These are phyloP conservation scores for Calophaca sinica DNA, from an alignment of 306 rosid genomes.

Conservation along the genomic window DNA sequence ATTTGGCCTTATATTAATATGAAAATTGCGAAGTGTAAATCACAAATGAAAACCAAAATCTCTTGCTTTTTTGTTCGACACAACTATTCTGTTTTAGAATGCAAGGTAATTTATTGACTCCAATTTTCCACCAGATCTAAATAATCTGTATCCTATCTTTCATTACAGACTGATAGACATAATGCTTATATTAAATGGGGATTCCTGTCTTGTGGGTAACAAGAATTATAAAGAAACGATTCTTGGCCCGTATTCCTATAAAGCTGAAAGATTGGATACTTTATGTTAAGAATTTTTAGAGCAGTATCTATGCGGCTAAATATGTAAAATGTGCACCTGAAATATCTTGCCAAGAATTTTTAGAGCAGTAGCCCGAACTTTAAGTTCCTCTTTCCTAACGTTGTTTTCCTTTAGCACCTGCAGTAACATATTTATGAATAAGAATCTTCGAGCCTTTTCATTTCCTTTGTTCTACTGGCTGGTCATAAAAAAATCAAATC, in stretches of 20 bases:
- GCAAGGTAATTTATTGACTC: slow-evolving; percentile 1
- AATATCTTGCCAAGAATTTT: slow-evolving; percentile 85
- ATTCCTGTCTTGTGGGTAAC: neutral
- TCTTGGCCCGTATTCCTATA: neutral
- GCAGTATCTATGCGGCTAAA: too few species aligned
- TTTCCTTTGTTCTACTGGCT: slow-evolving; percentile 13
- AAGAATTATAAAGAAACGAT: neutral
- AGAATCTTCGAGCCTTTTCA: slow-evolving; percentile 21
- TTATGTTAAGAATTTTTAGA: too few species aligned
- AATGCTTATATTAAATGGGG: neutral
- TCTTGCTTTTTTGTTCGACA: neutral
- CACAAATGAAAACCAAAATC: neutral
- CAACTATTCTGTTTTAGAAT: slow-evolving; percentile 5
- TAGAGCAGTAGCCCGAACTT: slow-evolving; percentile 80
- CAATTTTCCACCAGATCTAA: slow-evolving; percentile 3
- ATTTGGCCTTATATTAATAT: slow-evolving; percentile 5
- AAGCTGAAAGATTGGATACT: slow-evolving; percentile 9
- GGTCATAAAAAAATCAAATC: neutral
- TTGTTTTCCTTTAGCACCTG: slow-evolving; percentile 85
- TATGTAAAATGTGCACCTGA: slow-evolving; percentile 59
- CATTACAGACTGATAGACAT: slow-evolving; percentile 10
- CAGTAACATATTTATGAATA: slow-evolving; percentile 29
- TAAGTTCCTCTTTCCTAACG: slow-evolving; percentile 80
- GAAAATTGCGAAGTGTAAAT: slow-evolving; percentile 11
- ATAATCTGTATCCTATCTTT: slow-evolving; percentile 13